Conservation (phyloP, 1,284 basidiomycete species). For the Malassezia slooffiae region DNA sequence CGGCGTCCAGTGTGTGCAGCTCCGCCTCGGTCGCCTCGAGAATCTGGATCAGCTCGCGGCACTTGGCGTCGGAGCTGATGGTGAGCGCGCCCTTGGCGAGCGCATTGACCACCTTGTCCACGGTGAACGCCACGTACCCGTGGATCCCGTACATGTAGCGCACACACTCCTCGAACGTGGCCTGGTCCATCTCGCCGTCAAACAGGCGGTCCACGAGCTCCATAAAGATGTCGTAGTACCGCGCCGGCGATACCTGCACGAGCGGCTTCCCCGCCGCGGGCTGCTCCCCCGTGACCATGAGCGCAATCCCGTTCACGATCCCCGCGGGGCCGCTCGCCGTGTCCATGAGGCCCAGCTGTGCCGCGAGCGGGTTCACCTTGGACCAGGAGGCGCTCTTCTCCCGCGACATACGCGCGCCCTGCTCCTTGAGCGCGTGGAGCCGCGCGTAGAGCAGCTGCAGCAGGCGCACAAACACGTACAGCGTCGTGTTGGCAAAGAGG, state of each 20-base stretch:
- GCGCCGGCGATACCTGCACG: conserved; percentile 47
- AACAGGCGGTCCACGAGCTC: conserved; percentile 89
- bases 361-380: conserved; percentile 53
- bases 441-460: conserved; percentile 72
- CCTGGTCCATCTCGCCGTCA: conserved; percentile 78
- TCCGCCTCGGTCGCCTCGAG: conserved; percentile 51
- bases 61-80: conserved; percentile 66
- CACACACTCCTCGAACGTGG: conserved; percentile 84
- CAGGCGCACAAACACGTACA: conserved; percentile 77
- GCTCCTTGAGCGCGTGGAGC: conserved; percentile 64
- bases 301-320: conserved; percentile 24
- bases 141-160: conserved; percentile 92
- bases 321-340: conserved; percentile 48
- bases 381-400: conserved; percentile 25
- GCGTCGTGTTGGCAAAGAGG: conserved; percentile 85
- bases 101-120: conserved; percentile 75
- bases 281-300: conserved; percentile 3
- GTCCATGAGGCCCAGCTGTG: conserved; percentile 58
- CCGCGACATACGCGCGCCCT: conserved; percentile 50
- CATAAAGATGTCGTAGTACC: conserved; percentile 73
- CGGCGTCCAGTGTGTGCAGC: conserved; percentile 19
- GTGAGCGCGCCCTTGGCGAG: conserved; percentile 54
- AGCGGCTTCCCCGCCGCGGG: conserved; percentile 34
- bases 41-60: conserved; percentile 69
- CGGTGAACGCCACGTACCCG: conserved; percentile 80